These are phyloP conservation scores for Macadamia integrifolia DNA, from an alignment of 164 flowering plant species.

Conservation along the genomic window DNA sequence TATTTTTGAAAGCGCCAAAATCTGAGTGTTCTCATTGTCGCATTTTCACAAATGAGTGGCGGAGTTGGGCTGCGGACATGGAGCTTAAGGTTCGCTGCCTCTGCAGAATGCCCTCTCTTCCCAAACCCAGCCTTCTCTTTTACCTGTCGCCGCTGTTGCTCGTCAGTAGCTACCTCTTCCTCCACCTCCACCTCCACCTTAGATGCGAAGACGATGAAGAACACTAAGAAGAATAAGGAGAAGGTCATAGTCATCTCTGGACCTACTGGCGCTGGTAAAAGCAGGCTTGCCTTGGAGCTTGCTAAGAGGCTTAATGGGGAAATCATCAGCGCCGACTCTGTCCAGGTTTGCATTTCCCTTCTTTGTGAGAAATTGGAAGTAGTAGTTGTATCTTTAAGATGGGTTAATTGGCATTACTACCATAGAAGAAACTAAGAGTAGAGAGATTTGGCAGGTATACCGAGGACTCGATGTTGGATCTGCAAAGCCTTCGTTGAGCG, in stretches of 20 bases:
- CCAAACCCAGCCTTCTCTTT: slow-evolving; percentile 1
- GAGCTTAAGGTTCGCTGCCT: slow-evolving; percentile 15
- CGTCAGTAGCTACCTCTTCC: slow-evolving; percentile 18
- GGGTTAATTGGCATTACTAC: no score
- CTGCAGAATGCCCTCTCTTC: slow-evolving; percentile 13
- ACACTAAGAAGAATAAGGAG: slow-evolving; percentile 38
- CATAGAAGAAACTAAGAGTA: no score
- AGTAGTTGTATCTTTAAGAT: not conserved
- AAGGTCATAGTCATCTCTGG: slow-evolving; percentile 90
- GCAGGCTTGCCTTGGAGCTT: slow-evolving; percentile 73
- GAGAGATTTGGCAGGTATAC: slow-evolving; percentile 53
- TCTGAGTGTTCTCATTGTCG: no score
- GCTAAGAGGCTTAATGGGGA: slow-evolving; percentile 91
- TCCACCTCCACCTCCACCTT: slow-evolving; percentile 23
- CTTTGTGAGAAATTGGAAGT: not conserved
- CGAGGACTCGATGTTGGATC: slow-evolving; percentile 91
- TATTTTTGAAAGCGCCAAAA: no score
- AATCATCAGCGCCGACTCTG: slow-evolving; percentile 94
- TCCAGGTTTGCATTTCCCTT: slow-evolving; percentile 53
- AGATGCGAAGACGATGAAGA: slow-evolving; percentile 6
- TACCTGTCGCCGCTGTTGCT: slow-evolving; percentile 18
- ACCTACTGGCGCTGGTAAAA: slow-evolving; percentile 92
- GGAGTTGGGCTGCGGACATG: slow-evolving; percentile 13
- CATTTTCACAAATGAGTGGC: slow-evolving; percentile 13
- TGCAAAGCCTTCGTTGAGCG: slow-evolving; percentile 74